Evolutionary conservation across 805 yeast species (phyloP), one percentile per base, ranked within the genome.

Genomic region (Pichia phayaonensis): DNA sequence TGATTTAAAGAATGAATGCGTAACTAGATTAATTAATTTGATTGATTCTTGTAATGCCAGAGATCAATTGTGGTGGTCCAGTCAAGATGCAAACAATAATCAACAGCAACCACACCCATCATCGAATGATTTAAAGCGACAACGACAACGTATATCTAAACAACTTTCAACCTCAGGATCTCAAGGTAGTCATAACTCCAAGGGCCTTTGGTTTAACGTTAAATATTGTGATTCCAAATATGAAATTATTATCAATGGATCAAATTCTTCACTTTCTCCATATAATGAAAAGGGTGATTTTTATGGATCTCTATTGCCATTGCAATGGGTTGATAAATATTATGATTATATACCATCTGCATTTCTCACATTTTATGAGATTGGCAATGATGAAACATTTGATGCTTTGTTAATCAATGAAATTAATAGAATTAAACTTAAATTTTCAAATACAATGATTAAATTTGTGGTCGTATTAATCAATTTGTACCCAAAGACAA

Each of bases 251-350:
- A 45, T 53, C 1, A 55, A 48, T 47, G 58, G 53, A 11, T 50
- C 58, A 0, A 46, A 47, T 1, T 68, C 74, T 1, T 56, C 62
- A 11, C 44, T 70, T 8, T 77, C 83, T 0, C 82, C 83, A 2
- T 65, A 70, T 45, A 69, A 72, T 45, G 66, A 67, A n/a, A 40
- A 43, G 12, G 68, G 76, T 0, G 57, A 61, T 1, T 72, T 61
- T 54, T 76, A 78, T 1, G 65, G 71, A 36, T 72, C 74, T 0
- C 55, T 79, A 1, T 58, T 79, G 29, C 68, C 75, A 2, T 55
- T 60, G 1, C 66, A 74, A 24, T 83, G 87, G 88, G 52, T 80
- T 15, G 69, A 71, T 36, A 81, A 79, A 57, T 78, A 81, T 57
- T 64, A 67, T 26, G 66, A 70, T n/a, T 49, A 65, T 3, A 41